Percentiles rank a stretch among this genome's conserved stretches.
Evolutionary conservation across 2,329 filamentous ascomycete genomes (phyloP).

Genomic region (Lachnellula cervina): DNA sequence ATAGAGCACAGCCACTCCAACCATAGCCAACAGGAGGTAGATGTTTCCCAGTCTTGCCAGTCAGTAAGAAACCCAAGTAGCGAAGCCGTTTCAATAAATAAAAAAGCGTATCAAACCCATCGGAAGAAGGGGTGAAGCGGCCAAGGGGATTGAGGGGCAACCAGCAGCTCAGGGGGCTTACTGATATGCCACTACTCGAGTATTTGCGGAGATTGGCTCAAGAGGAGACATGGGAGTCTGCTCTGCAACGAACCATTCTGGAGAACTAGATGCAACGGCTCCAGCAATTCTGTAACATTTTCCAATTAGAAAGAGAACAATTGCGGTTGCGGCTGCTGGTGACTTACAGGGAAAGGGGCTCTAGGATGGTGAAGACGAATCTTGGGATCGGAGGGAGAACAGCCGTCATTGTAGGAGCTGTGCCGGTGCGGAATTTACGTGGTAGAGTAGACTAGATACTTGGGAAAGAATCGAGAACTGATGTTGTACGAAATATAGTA

Average conservation of each 20-base stretch:
- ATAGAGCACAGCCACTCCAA: conserved; percentile 60
- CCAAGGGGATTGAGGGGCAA: not conserved
- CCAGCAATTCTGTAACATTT: conserved; percentile 50
- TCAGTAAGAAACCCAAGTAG: not conserved
- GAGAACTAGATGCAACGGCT: conserved; percentile 50
- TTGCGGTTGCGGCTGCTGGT: not conserved
- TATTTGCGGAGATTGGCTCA: conserved; percentile 34
- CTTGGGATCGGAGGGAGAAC: conserved; percentile 60
- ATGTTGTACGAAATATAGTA: too few species aligned
- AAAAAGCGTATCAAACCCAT: conserved; percentile 38
- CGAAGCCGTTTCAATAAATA: not conserved
- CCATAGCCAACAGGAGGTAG: conserved; percentile 60
- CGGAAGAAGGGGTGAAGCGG: not conserved
- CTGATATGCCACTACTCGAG: conserved; percentile 23
- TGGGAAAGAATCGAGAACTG: not conserved
- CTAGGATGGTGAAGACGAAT: conserved; percentile 61
- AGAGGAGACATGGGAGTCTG: conserved; percentile 46
- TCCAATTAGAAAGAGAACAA: not conserved
- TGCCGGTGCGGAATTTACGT: too few species aligned
- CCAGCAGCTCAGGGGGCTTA: conserved; percentile 2
- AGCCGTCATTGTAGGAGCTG: conserved; percentile 46
- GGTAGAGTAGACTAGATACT: too few species aligned
- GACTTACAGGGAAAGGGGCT: conserved; percentile 63
- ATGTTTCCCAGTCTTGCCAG: conserved; percentile 59
- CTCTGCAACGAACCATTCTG: conserved; percentile 58